Evolutionary conservation across 1,139 yeast genomes (phyloP), one percentile per base, ranked within the genome.

Genomic region (Blastobotrys persicus): DNA sequence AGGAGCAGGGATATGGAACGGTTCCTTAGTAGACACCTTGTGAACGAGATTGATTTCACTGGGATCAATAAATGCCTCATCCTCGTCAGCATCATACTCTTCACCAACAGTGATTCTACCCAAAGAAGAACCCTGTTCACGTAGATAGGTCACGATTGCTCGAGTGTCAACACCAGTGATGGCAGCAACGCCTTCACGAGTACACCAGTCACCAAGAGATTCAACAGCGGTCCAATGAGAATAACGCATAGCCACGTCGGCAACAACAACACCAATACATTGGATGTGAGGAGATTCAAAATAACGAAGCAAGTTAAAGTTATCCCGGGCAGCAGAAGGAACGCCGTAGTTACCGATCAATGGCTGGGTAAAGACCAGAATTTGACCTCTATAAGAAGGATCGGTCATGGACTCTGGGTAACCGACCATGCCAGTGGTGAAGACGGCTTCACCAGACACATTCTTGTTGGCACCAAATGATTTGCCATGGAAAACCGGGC

Each of bases 171-270:
- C 96, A 52, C 97, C 98, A 37, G 96, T 82, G 60, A 92, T 86
- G 48, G 97, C 98, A 51, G 98, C 95, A 49, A 92, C 94, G 35
- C 96, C 96, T 59, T 89, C 94, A 66, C 96, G 83, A 70, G 87
- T 81, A 74, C 98, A 92, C 98, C 98, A 92, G 61, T 86, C 88
- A 57, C 88, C 88, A 52, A 92, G 78, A 19, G 95, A 85, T 73
- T 92, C 98, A 39, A 92, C 96, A 3, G 98, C 98, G 39, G 98
- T 91, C 98, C 98, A 92, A 70, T 92, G 98, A 18, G 96, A 88
- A 71, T 92, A 88, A 67, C 88, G 81, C 76, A 91, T 79, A 26
- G 98, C 98, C 52, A 82, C 96, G 65, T 92, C 97, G 38, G 96
- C 88, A 43, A 92, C 98, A 45, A 92, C 96, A 53, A 92, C 88